Evolutionary conservation across 2,329 filamentous ascomycete species (phyloP), one percentile per base, ranked within the genome.

Genomic region (Colletotrichum spaethianum): DNA sequence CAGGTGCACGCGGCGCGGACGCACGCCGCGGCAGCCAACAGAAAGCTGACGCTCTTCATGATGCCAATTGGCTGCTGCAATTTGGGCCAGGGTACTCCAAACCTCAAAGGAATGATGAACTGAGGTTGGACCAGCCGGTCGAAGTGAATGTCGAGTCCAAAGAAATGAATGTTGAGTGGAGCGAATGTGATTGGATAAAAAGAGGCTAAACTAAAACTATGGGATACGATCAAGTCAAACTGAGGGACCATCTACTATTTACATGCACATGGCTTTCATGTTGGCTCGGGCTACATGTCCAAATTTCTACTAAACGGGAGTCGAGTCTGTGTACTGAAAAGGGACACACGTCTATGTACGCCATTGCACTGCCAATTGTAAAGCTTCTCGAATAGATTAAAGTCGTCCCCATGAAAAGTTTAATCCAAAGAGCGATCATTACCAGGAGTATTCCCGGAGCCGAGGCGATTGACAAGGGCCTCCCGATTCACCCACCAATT

Each of bases 1-100:
- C 86, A 86, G 28, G 80, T 81, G 72, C 79, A 81, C 57, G 82
- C 81, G 42, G 81, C 81, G 50, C 75, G 75, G 36, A 76, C 76
- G 14, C 78, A 76, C 42, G 74, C 75, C 12, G 75, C 74, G 18
- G 74, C 74, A 23, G 74, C 75, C 42, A 66, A 64, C 55, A 66
- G 46, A 26, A 76, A 70, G 23, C 68, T 53, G 62, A 63, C 20
- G 56, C 36, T 36, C 61, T 65, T 72, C 72, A 74, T 74, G 28
- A 16, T 63, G 55, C 7, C 20, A 28, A 1, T 18, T 33, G 11
- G 23, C 28, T 20, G 18, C 12, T 11, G 31, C 36, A 20, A 31
- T 7, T 18, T 48, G 28, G 44, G 42, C 55, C 61, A 26, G 46
- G 23, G 61, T 31, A 67, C 68, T 55, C 42, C 56, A 67, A 46